Base-by-base conservation (phyloP, 1,284 basidiomycete species). In the Pseudozyma tsukubaensis region DNA sequence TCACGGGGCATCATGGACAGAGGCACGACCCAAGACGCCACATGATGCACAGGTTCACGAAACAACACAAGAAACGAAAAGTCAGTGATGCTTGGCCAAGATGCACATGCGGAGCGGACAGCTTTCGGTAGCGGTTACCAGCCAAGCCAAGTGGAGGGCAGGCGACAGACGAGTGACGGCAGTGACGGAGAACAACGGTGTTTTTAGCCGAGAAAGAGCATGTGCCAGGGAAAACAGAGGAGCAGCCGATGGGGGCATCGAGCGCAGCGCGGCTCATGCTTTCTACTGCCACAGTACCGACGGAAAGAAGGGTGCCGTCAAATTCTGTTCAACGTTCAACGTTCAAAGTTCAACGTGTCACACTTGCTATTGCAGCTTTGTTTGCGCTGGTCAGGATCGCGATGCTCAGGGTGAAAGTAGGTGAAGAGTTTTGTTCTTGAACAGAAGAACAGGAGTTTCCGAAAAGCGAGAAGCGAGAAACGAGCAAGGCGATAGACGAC, bases 131-230 rank as follows among this genome's bases (percentile, higher is more conserved):
- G 10, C 24, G 45, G 16, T n/a, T n/a, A n/a, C n/a, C n/a, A n/a
- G n/a, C n/a, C 11, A 48, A 24, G 19, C 4, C 21, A 48, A 32
- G 29, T 24, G 24, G 12, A 24, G 24, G 24, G 21, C 19, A 51
- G 29, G 39, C 37, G 24, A 39, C 19, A 44, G 43, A 19, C 19
- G 19, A 21, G 43, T 14, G 8, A 16, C 32, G 12, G 40, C 51
- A 6, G 39, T 43, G 21, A 43, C 29, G 32, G 29, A 48, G 21
- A 19, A 16, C 24, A 40, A 4, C 12, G 14, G 40, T n/a, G 29
- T 54, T 18, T 5, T 55, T 55, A 55, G 44, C 44, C 53, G 53
- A 55, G 44, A 16, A 18, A 19, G 44, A 55, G 43, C 53, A 55
- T 55, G 35, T 47, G 53, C 53, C 53, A 29, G 24, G 24, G 36